phyloP scores from a whole-genome alignment of 225 moss, liverwort and hornwort species.

The Ulota crispa region DNA sequence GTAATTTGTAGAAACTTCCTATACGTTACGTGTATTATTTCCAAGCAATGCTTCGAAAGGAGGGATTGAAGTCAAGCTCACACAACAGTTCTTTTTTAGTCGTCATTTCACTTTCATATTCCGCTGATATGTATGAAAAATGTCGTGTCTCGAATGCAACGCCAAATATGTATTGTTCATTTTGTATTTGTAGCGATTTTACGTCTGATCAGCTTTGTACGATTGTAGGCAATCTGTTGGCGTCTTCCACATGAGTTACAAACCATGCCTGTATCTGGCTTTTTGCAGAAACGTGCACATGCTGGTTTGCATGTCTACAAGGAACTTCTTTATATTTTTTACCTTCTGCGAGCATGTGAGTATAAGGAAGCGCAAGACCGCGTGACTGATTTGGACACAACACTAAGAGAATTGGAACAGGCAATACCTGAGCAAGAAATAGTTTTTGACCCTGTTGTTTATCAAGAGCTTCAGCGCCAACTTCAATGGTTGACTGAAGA shows the following conservation, averaged over 20 bases:
- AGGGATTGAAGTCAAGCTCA: background rate
- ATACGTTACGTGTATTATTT: background rate
- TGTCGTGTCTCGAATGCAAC: conserved; percentile 1
- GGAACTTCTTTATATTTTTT: conserved; percentile 75
- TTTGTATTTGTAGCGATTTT: conserved; percentile 11
- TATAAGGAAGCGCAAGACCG: conserved; percentile 79
- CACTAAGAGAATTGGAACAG: conserved; percentile 52
- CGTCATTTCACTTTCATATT: background rate
- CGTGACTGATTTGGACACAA: conserved; percentile 60
- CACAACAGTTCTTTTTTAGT: background rate
- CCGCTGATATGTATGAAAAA: background rate
- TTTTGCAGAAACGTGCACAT: conserved; percentile 74
- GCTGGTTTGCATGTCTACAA: conserved; percentile 89
- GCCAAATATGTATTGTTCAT: background rate
- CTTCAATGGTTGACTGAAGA: conserved; percentile 59
- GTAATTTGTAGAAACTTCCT: conserved; percentile 9
- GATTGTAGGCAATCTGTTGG: conserved; percentile 13
- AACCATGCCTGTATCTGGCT: conserved; percentile 17
- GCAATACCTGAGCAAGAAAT: conserved; percentile 37
- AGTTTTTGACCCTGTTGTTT: conserved; percentile 39
- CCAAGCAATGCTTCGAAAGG: background rate
- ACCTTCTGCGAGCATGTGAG: conserved; percentile 81
- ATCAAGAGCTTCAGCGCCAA: conserved; percentile 61
- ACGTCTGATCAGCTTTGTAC: conserved; percentile 16
- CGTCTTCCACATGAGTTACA: conserved; percentile 8